Conservation (phyloP, 176 grass and related monocot species). For the Eremochloa ophiuroides region DNA sequence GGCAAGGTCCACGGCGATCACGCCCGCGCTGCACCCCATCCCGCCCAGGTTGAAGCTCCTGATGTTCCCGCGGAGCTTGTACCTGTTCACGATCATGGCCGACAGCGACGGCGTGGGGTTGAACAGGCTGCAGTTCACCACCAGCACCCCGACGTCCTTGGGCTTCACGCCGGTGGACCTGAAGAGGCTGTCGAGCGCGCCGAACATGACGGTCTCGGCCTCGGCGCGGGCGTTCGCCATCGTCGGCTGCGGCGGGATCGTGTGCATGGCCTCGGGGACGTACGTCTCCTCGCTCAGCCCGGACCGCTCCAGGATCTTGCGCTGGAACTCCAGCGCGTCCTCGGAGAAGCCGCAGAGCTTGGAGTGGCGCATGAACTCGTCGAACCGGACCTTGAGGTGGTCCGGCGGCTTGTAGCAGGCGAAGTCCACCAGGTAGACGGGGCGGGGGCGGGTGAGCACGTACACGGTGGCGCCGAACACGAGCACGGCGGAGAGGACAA, state of each 20-base stretch:
- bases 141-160: conserved; percentile 74
- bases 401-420: conserved; percentile 72
- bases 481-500: conserved; percentile 75
- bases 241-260: conserved; percentile 56
- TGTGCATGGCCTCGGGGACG: conserved; percentile 63
- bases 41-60: conserved; percentile 79
- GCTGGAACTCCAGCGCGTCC: conserved; percentile 78
- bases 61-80: conserved; percentile 81
- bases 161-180: conserved; percentile 58
- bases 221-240: conserved; percentile 81
- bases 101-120: conserved; percentile 87
- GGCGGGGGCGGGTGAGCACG: conserved; percentile 66
- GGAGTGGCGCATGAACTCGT: conserved; percentile 69
- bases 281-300: conserved; percentile 92
- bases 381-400: conserved; percentile 45
- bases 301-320: conserved; percentile 89
- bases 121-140: conserved; percentile 95
- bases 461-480: conserved; percentile 88
- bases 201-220: conserved; percentile 79
- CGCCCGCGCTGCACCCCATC: conserved; percentile 93
- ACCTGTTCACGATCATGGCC: conserved; percentile 88
- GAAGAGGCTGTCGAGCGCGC: conserved; percentile 73
- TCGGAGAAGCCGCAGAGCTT: conserved; percentile 58
- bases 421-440: conserved; percentile 82
- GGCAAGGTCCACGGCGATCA: conserved; percentile 78